Conservation (phyloP, 2,329 filamentous ascomycete genomes). For the Colletotrichum sp. region DNA sequence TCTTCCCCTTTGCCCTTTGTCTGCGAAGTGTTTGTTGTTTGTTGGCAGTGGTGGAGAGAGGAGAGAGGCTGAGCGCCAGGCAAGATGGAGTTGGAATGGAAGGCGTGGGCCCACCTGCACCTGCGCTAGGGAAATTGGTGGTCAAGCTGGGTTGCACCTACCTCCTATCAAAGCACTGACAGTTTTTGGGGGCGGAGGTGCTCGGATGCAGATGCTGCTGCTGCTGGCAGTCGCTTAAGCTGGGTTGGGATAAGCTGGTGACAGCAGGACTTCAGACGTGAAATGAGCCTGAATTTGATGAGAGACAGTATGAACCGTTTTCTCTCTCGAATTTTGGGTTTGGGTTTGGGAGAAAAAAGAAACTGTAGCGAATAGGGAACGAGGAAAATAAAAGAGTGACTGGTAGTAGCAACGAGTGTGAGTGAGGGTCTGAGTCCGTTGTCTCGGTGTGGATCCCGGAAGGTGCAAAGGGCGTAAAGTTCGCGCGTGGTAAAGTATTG, state of each 20-base stretch:
- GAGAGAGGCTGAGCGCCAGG: conserved; percentile 19
- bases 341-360: not conserved
- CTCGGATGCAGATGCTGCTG: not conserved
- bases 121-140: conserved; percentile 20
- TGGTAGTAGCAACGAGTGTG: not conserved
- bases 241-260: not conserved
- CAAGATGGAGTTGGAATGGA: conserved; percentile 17
- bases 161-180: conserved; percentile 20
- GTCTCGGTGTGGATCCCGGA: not conserved
- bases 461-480: not conserved
- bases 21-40: conserved; percentile 17
- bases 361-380: not conserved
- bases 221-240: not conserved
- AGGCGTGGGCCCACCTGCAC: conserved; percentile 11
- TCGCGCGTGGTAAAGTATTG: not conserved
- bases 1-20: conserved; percentile 12
- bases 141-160: conserved; percentile 12
- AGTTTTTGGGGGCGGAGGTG: not conserved
- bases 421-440: not conserved
- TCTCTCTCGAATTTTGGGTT: not conserved
- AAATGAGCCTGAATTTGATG: not conserved
- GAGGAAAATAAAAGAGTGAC: not conserved
- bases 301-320: not conserved
- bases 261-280: not conserved
- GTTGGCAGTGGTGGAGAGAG: conserved; percentile 10